phyloP scores from a whole-genome alignment of 2,329 filamentous ascomycete species.

The Clonostachys rhizophaga region DNA sequence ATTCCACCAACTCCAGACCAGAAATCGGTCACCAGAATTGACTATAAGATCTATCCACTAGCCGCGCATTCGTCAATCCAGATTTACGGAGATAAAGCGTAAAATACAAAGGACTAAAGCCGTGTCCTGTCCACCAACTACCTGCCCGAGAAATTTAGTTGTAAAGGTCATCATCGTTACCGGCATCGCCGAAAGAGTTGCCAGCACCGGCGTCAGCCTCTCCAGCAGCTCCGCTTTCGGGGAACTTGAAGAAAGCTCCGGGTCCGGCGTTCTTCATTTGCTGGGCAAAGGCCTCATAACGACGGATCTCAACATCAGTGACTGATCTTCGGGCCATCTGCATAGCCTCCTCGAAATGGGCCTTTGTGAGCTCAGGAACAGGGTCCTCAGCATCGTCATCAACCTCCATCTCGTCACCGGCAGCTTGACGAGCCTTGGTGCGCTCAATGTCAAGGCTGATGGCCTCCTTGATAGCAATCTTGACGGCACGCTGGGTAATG shows the following conservation, averaged over 20 bases:
- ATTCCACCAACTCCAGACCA: constrained; percentile 11
- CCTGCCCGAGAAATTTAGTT: constrained; percentile 57
- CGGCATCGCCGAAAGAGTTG: constrained; percentile 74
- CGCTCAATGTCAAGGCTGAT: constrained; percentile 87
- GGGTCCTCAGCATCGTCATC: constrained; percentile 80
- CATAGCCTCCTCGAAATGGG: constrained; percentile 99
- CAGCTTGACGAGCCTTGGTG: constrained; percentile 81
- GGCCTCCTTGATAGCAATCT: constrained; percentile 98
- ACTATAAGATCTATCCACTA: constrained; percentile 12
- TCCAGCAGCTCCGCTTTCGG: constrained; percentile 63
- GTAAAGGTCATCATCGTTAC: constrained; percentile 95
- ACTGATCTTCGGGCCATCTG: constrained; percentile 89
- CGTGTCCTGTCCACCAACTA: constrained; percentile 3
- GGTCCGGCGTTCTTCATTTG: constrained; percentile 98
- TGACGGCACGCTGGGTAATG: constrained; percentile 97
- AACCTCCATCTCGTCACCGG: constrained; percentile 70
- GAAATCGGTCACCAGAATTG: constrained; percentile 14
- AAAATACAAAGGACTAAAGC: constrained; percentile 34
- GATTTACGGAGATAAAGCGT: constrained; percentile 32
- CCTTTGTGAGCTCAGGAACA: constrained; percentile 91
- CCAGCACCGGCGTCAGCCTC: constrained; percentile 53
- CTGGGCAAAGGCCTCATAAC: constrained; percentile 97
- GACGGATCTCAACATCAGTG: constrained; percentile 92
- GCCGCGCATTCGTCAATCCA: constrained; percentile 14
- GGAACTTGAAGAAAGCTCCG: constrained; percentile 98